phyloP scores from a whole-genome alignment of 768 basidiomycete species.

The Rhizopogon vulgaris region DNA sequence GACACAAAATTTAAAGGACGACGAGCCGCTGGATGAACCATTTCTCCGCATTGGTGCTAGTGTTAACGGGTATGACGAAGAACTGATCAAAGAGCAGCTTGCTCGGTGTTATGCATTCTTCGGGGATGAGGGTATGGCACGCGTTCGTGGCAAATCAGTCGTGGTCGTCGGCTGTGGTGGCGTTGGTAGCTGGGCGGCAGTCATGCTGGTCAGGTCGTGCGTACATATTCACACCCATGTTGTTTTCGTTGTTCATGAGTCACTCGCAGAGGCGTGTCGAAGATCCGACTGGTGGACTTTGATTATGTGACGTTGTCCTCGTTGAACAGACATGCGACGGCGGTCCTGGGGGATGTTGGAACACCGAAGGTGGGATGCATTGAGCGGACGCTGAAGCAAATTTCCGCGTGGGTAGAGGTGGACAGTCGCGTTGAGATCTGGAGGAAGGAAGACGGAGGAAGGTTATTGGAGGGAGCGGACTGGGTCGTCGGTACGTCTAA shows the following conservation, averaged over 20 bases:
- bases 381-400: constrained; percentile 57
- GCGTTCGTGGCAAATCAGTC: constrained; percentile 67
- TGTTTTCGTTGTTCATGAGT: background rate
- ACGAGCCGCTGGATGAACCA: background rate
- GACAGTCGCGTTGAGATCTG: constrained; percentile 83
- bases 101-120: constrained; percentile 94
- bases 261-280: constrained; percentile 57
- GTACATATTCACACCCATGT: constrained; percentile 23
- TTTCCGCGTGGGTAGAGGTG: constrained; percentile 84
- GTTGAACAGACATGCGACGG: constrained; percentile 91
- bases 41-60: background rate
- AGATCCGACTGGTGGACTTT: constrained; percentile 83
- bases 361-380: constrained; percentile 85
- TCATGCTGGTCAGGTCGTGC: constrained; percentile 89
- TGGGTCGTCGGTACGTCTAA: constrained; percentile 79
- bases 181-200: constrained; percentile 92
- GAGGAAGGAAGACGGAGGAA: constrained; percentile 74
- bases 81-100: constrained; percentile 81
- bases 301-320: constrained; percentile 95
- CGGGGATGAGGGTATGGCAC: constrained; percentile 81
- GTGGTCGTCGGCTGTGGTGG: constrained; percentile 94
- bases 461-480: constrained; percentile 74
- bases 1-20: background rate
- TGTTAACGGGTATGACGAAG: constrained; percentile 57
- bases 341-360: constrained; percentile 84